phyloP scores from a whole-genome alignment of 1,284 basidiomycete genomes.

The Pascua guehoae region DNA sequence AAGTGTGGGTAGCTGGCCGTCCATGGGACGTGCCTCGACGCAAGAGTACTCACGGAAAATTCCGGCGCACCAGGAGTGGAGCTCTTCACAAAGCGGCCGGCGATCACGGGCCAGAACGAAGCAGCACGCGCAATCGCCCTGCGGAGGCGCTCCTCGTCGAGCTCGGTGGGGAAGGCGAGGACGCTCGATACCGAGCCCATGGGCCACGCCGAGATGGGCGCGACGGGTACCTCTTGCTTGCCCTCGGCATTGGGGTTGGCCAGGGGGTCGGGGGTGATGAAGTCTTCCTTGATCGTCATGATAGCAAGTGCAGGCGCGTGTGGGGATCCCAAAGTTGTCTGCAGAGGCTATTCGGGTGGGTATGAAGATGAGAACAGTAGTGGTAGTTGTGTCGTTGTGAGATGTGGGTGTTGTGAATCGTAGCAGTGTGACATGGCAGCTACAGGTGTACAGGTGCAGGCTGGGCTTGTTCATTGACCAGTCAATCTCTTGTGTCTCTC shows the following conservation, averaged over 20 bases:
- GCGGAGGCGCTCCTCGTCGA: conserved; percentile 20
- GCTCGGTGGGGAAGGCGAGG: conserved; percentile 22
- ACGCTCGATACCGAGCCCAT: conserved; percentile 17
- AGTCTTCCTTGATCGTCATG: conserved; percentile 11
- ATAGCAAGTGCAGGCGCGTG: neutral
- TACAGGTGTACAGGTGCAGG: too few species aligned
- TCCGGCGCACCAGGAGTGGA: conserved; percentile 7
- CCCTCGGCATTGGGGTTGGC: conserved; percentile 16
- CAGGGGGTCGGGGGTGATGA: conserved; percentile 16
- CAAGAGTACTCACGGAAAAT: conserved; percentile 15
- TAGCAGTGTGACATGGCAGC: too few species aligned
- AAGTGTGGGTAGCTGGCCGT: too few species aligned
- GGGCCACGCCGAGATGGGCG: conserved; percentile 26
- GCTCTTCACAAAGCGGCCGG: conserved; percentile 21
- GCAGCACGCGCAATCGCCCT: conserved; percentile 18
- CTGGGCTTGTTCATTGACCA: too few species aligned
- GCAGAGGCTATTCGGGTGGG: too few species aligned
- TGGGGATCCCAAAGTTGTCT: too few species aligned
- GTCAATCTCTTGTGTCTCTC: too few species aligned
- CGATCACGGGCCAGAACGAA: conserved; percentile 22
- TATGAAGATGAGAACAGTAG: neutral
- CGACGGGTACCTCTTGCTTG: conserved; percentile 18
- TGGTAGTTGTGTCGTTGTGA: neutral
- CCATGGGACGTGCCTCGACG: neutral
- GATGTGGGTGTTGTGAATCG: too few species aligned